Evolutionary conservation across 495 filamentous ascomycete genomes (phyloP).

Genomic region (Penicillium chermesinum): DNA sequence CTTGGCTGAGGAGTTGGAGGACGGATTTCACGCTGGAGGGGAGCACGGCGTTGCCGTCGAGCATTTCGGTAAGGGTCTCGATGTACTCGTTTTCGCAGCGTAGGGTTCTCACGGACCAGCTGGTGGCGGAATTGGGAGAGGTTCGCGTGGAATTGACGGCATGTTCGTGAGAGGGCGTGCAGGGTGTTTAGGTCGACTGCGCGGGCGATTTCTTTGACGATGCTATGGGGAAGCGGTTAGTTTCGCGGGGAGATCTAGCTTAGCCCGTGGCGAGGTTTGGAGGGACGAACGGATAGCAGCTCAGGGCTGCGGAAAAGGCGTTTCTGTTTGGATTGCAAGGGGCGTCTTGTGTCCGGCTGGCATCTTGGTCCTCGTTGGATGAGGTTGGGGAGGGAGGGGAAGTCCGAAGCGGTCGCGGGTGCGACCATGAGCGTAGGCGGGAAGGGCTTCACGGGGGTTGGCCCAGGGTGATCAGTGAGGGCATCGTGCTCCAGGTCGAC

Average conservation of each 20-base stretch:
- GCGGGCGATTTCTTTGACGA: conserved; percentile 67
- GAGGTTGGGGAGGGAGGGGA: conserved; percentile 9
- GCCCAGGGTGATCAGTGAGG: conserved; percentile 21
- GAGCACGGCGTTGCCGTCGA: conserved; percentile 27
- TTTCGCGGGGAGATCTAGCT: neutral
- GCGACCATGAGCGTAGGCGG: conserved; percentile 24
- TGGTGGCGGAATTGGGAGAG: conserved; percentile 69
- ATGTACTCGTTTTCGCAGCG: conserved; percentile 69
- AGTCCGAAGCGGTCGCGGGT: neutral
- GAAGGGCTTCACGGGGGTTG: conserved; percentile 19
- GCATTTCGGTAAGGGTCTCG: conserved; percentile 36
- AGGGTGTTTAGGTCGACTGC: conserved; percentile 80
- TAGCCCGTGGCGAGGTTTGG: neutral
- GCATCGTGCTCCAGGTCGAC: conserved; percentile 40
- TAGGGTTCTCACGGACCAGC: conserved; percentile 65
- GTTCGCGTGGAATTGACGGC: conserved; percentile 69
- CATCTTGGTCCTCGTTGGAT: conserved; percentile 16
- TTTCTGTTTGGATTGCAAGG: conserved; percentile 56
- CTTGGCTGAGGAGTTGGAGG: conserved; percentile 29
- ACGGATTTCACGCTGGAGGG: conserved; percentile 36
- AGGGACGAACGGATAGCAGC: conserved; percentile 89
- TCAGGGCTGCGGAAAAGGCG: conserved; percentile 69
- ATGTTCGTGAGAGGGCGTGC: conserved; percentile 71
- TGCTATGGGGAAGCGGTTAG: conserved; percentile 30
- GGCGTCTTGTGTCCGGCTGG: too few species aligned